These are phyloP conservation scores for Chlorella sp. DNA, from an alignment of 139 green algal species.

Conservation along the genomic window DNA sequence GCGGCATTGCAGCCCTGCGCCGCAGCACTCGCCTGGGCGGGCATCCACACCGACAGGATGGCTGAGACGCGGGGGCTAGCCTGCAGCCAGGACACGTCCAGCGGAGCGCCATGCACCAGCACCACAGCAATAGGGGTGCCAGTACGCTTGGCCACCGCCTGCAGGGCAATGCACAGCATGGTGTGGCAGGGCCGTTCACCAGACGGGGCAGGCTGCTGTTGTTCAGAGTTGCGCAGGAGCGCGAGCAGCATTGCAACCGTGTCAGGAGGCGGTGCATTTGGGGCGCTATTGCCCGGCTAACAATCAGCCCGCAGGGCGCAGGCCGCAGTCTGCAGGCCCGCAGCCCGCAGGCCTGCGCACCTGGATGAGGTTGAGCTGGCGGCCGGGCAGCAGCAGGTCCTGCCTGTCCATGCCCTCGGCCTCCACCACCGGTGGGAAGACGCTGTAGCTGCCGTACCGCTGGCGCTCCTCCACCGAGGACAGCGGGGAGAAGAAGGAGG, in stretches of 20 bases:
- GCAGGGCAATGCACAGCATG: not conserved
- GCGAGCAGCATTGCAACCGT: too few relatives aligned
- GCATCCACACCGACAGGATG: conserved; percentile 49
- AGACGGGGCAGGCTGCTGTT: too few relatives aligned
- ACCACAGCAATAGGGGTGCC: conserved; percentile 38
- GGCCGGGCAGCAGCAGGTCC: conserved; percentile 12
- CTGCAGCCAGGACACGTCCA: conserved; percentile 47
- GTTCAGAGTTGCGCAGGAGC: too few relatives aligned
- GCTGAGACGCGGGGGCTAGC: conserved; percentile 20
- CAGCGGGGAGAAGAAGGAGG: not conserved
- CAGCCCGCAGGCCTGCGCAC: not conserved
- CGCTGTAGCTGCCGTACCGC: not conserved
- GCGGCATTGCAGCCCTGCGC: not conserved
- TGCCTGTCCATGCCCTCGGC: conserved; percentile 4
- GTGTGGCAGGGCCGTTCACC: too few relatives aligned
- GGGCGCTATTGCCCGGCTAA: too few relatives aligned
- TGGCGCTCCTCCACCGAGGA: not conserved
- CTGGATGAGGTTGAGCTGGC: conserved; percentile 23
- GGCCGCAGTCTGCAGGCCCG: too few relatives aligned
- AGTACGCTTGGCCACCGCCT: conserved; percentile 31
- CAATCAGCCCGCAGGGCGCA: too few relatives aligned
- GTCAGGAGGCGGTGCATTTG: too few relatives aligned
- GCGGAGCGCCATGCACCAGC: conserved; percentile 47
- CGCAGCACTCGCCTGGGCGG: conserved; percentile 28
- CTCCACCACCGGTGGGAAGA: conserved; percentile 14